phyloP scores from a whole-genome alignment of 148 eudicot genomes.

The Vaccinium myrtillus region DNA sequence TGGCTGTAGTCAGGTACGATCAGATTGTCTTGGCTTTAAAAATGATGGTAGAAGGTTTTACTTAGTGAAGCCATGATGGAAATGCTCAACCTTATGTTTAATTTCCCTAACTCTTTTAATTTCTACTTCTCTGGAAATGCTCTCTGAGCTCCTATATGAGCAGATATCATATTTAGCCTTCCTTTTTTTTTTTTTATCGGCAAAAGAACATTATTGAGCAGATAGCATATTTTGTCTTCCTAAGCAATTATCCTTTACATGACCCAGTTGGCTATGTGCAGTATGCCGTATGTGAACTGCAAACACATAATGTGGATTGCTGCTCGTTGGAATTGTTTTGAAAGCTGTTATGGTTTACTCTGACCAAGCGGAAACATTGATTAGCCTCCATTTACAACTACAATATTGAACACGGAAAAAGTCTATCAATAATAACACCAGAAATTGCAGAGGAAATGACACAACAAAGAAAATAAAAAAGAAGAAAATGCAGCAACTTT shows the following conservation, averaged over 20 bases:
- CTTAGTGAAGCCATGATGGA: not conserved
- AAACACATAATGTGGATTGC: too few relatives aligned
- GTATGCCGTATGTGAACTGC: not conserved
- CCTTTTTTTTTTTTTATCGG: too few relatives aligned
- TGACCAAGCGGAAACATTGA: not conserved
- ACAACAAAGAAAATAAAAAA: too few relatives aligned
- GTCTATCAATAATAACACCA: too few relatives aligned
- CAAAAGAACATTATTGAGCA: too few relatives aligned
- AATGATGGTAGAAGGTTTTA: not conserved
- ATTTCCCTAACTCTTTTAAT: not conserved
- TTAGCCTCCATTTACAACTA: not conserved
- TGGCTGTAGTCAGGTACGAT: not conserved
- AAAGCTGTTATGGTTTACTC: too few relatives aligned
- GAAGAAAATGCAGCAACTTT: too few relatives aligned
- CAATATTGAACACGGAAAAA: too few relatives aligned
- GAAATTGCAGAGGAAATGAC: too few relatives aligned
- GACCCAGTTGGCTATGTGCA: not conserved
- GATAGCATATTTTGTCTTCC: not conserved
- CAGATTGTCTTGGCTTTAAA: not conserved
- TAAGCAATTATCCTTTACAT: not conserved
- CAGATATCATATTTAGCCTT: not conserved
- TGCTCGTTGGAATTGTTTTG: too few relatives aligned
- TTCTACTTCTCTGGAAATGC: not conserved
- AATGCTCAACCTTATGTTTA: not conserved
- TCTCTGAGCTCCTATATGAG: not conserved